These are phyloP conservation scores for Sugiyamaella japonica DNA, from an alignment of 1,139 yeast species.

Conservation along the genomic window DNA sequence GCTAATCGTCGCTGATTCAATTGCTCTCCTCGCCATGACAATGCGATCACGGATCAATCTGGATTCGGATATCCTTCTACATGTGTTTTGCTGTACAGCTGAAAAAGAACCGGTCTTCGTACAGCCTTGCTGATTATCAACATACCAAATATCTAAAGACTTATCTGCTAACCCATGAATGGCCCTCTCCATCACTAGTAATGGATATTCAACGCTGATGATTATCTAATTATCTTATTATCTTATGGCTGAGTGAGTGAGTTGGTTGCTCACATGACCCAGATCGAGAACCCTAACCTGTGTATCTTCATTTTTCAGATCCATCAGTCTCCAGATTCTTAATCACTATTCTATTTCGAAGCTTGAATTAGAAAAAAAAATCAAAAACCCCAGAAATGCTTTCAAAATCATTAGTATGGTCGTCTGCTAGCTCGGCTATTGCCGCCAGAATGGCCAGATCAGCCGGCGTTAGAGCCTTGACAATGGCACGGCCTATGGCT, in stretches of 20 bases:
- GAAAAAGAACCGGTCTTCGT: too few species aligned
- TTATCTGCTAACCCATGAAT: too few species aligned
- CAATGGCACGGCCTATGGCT: constrained; percentile 2
- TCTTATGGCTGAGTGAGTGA: not conserved
- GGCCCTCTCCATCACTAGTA: too few species aligned
- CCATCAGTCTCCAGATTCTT: not conserved
- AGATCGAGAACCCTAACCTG: constrained; percentile 1
- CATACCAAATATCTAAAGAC: too few species aligned
- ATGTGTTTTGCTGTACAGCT: too few species aligned
- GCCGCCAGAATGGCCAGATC: not conserved
- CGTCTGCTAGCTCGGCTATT: constrained; percentile 2
- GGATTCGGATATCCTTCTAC: too few species aligned
- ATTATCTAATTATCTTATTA: too few species aligned
- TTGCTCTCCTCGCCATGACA: too few species aligned
- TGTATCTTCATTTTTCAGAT: constrained; percentile 3
- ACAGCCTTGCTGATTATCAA: too few species aligned
- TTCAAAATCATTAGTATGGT: constrained; percentile 8
- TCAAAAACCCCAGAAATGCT: constrained; percentile 2
- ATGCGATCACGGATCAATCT: too few species aligned
- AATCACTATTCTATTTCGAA: not conserved
- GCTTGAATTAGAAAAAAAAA: not conserved
- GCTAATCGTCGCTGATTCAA: too few species aligned
- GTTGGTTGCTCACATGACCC: not conserved
- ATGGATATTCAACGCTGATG: too few species aligned
- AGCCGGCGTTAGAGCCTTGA: constrained; percentile 4